Conservation (phyloP, 2,329 filamentous ascomycete genomes). For the Cryphonectria carpinicola region DNA sequence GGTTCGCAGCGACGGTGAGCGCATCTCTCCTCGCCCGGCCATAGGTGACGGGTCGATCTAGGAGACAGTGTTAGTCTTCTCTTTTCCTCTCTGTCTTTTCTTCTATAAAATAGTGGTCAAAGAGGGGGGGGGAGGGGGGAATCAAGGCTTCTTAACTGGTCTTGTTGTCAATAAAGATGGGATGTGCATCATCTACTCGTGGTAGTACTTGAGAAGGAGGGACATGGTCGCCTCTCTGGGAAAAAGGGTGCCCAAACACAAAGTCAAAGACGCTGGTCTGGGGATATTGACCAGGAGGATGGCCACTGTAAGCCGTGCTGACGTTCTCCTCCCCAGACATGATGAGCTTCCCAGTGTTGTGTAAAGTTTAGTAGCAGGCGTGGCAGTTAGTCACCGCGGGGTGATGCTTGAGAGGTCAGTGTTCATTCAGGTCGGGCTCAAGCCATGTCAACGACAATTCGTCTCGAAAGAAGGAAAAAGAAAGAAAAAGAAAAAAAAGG, state of each 20-base stretch:
- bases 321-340: constrained; percentile 13
- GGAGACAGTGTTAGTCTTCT: constrained; percentile 13
- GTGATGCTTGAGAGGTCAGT: not conserved
- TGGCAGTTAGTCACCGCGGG: not conserved
- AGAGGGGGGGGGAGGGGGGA: not conserved
- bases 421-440: not conserved
- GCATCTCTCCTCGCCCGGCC: constrained; percentile 41
- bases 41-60: constrained; percentile 43
- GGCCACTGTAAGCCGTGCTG: constrained; percentile 32
- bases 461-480: too few relatives aligned
- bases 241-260: constrained; percentile 44
- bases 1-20: constrained; percentile 41
- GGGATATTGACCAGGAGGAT: constrained; percentile 33
- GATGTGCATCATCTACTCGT: constrained; percentile 38
- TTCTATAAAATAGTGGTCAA: too few relatives aligned
- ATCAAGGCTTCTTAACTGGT: constrained; percentile 37
- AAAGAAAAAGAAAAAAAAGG: not conserved
- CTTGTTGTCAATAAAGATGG: constrained; percentile 47
- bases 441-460: not conserved
- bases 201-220: constrained; percentile 38
- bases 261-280: constrained; percentile 42
- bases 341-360: not conserved
- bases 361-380: not conserved
- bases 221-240: constrained; percentile 36
- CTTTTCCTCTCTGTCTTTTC: not conserved